Evolutionary conservation across 495 filamentous ascomycete genomes (phyloP), one percentile per base, ranked within the genome.

Genomic region (Haplographium delicatum): DNA sequence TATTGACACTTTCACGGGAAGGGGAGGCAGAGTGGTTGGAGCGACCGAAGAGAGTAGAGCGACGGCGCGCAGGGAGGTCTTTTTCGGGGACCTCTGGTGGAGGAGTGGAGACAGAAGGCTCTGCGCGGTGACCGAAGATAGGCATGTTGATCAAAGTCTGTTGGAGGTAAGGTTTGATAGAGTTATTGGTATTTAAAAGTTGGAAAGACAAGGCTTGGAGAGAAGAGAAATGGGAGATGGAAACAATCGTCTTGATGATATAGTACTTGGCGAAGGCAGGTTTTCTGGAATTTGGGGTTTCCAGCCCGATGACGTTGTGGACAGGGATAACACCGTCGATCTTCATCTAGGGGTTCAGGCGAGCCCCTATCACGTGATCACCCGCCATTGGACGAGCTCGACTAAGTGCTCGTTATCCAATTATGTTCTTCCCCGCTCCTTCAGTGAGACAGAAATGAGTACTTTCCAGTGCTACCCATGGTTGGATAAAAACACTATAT

Each of bases 101-200:
- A 38, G 70, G 66, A 18, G 67, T 55, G 23, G 59, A 2, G 5
- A 51, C 15, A n/a, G n/a, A n/a, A n/a, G n/a, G n/a, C n/a, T 59
- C 53, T 35, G 51, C 43, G 58, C 66, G 64, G 49, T 66, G 68
- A 24, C 66, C 67, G 65, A 77, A 77, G 46, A 77, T 59, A 62
- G 71, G 70, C 72, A 76, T 76, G 24, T 54, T 70, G 57, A 44
- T 5, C 5, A n/a, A 4, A 20, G 20, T 9, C 15, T 19, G 35
- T 19, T 39, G 35, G 35, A 19, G 9, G 4, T 43, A n/a, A 23
- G 26, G 3, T 10, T 15, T 38, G 8, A 18, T 5, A 38, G 22
- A 20, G 28, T 3, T 50, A n/a, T 26, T 41, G 24, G 23, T 18
- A 23, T 50, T 35, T 16, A 31, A 13, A 31, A 39, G 15, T 39